phyloP scores from a whole-genome alignment of 495 filamentous ascomycete genomes.

The Podospora bellae-mahoneyi region DNA sequence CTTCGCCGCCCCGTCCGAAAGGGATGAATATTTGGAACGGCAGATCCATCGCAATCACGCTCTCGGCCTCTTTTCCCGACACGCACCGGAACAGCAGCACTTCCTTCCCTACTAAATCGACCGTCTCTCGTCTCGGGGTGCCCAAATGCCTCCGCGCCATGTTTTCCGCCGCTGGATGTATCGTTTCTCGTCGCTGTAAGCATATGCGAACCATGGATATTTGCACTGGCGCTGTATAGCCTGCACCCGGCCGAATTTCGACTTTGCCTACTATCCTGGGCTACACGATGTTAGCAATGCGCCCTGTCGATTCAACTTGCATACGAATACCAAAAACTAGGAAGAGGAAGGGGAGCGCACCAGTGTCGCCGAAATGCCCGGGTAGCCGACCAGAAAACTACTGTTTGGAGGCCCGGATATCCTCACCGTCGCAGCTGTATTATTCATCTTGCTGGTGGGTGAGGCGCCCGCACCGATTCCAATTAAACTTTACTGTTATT shows the following conservation, averaged over 20 bases:
- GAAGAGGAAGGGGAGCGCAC: slow-evolving; percentile 50
- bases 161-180: slow-evolving; percentile 92
- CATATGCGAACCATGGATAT: slow-evolving; percentile 93
- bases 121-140: slow-evolving; percentile 85
- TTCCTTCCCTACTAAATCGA: slow-evolving; percentile 92
- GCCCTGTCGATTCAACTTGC: slow-evolving; percentile 7
- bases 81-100: slow-evolving; percentile 86
- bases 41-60: slow-evolving; percentile 92
- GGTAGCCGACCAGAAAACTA: slow-evolving; percentile 94
- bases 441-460: slow-evolving; percentile 29
- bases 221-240: slow-evolving; percentile 80
- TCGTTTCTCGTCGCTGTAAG: slow-evolving; percentile 88
- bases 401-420: slow-evolving; percentile 97
- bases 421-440: slow-evolving; percentile 77
- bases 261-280: slow-evolving; percentile 97
- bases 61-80: slow-evolving; percentile 77
- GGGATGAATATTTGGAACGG: slow-evolving; percentile 97
- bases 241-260: slow-evolving; percentile 83
- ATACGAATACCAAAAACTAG: background rate
- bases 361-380: slow-evolving; percentile 95
- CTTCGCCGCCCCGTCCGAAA: slow-evolving; percentile 83
- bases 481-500: slow-evolving; percentile 7
- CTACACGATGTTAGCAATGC: slow-evolving; percentile 46
- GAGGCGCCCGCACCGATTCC: background rate
- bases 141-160: slow-evolving; percentile 88